These are phyloP conservation scores for Pichia inconspicua DNA, from an alignment of 1,139 yeast genomes.

Conservation along the genomic window DNA sequence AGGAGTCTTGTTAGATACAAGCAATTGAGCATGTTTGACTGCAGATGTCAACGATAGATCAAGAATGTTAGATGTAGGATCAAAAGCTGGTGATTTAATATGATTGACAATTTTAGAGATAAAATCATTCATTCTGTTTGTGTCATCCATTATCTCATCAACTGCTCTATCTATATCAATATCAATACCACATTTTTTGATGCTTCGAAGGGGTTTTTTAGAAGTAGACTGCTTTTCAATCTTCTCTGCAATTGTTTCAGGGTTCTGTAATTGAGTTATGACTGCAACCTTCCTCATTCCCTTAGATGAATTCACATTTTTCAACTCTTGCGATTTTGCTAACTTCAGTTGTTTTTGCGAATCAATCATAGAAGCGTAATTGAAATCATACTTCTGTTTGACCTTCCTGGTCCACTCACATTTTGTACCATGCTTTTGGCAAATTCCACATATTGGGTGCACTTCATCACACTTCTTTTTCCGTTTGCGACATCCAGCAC, in stretches of 20 bases:
- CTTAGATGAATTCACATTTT: background rate
- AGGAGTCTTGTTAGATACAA: background rate
- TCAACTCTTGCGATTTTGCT: background rate
- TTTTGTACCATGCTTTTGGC: slow-evolving; percentile 15
- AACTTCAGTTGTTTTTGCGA: slow-evolving; percentile 16
- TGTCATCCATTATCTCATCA: slow-evolving; percentile 8
- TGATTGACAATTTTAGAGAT: slow-evolving; percentile 15
- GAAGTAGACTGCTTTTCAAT: background rate
- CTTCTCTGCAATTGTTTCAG: background rate
- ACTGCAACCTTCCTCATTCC: background rate
- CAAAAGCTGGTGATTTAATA: slow-evolving; percentile 18
- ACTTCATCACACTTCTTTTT: slow-evolving; percentile 29
- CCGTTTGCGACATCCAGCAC: slow-evolving; percentile 22
- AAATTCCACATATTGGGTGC: slow-evolving; percentile 26
- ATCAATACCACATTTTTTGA: background rate
- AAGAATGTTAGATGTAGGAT: slow-evolving; percentile 13
- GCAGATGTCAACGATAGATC: slow-evolving; percentile 12
- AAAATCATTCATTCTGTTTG: slow-evolving; percentile 6
- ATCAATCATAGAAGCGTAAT: slow-evolving; percentile 16
- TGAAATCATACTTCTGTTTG: slow-evolving; percentile 11
- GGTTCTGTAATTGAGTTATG: background rate
- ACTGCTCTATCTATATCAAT: slow-evolving; percentile 8
- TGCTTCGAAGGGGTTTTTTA: background rate
- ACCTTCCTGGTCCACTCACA: slow-evolving; percentile 20
- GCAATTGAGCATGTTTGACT: slow-evolving; percentile 4